Percentiles rank a stretch among this genome's conserved stretches.
Conservation (phyloP, 208 protist genomes). For the Endotrypanum monterogeii region DNA sequence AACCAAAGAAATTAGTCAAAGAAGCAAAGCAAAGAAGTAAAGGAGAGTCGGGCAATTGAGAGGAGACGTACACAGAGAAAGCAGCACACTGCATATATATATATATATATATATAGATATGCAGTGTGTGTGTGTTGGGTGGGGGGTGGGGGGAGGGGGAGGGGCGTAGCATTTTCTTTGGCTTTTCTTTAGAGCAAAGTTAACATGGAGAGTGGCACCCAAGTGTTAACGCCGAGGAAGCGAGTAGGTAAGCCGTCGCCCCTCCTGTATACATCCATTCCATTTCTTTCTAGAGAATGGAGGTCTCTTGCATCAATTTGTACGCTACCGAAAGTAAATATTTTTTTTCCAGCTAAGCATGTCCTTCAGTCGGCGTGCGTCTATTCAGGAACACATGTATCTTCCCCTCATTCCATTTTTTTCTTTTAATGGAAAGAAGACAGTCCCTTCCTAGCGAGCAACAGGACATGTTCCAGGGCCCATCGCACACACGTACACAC, state of each 20-base stretch:
- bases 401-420: background rate
- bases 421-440: too few relatives aligned
- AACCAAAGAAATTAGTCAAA: too few relatives aligned
- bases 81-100: too few relatives aligned
- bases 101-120: too few relatives aligned
- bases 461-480: background rate
- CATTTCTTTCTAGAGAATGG: background rate
- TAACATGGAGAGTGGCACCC: background rate
- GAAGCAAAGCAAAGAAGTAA: too few relatives aligned
- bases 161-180: too few relatives aligned
- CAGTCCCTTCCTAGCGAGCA: background rate
- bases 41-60: too few relatives aligned
- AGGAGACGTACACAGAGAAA: too few relatives aligned
- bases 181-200: too few relatives aligned
- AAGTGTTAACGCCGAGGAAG: background rate
- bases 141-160: too few relatives aligned
- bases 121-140: too few relatives aligned
- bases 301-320: background rate
- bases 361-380: background rate
- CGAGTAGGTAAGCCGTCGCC: background rate
- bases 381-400: background rate
- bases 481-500: background rate
- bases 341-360: background rate
- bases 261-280: background rate
- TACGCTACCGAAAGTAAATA: background rate